Percentiles rank a stretch among this genome's conserved stretches.
Conservation (phyloP, 2,329 filamentous ascomycete species). For the Calonectria ilicicola region DNA sequence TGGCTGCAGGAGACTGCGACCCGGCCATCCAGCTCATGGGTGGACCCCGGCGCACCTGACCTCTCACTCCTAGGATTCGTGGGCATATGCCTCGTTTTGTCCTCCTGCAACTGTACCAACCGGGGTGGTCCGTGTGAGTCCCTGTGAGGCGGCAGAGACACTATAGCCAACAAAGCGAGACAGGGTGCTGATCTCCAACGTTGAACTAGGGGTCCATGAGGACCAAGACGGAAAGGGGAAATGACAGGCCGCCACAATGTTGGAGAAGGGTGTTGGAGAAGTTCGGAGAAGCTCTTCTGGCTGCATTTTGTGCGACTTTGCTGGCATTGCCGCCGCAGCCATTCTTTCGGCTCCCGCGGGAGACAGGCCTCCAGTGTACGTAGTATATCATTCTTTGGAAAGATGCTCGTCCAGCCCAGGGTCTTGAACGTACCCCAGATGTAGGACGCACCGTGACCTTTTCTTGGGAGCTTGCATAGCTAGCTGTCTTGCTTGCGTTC, state of each 20-base stretch:
- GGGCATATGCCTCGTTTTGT: constrained; percentile 41
- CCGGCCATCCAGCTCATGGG: constrained; percentile 28
- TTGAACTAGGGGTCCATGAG: constrained; percentile 32
- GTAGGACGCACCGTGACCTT: constrained; percentile 22
- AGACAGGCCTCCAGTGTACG: constrained; percentile 4
- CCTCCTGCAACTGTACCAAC: constrained; percentile 17
- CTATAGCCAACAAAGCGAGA: constrained; percentile 19
- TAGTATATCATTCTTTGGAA: background rate
- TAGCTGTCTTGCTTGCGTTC: constrained; percentile 31
- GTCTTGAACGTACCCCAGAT: constrained; percentile 26
- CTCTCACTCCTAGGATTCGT: constrained; percentile 35
- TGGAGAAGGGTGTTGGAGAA: constrained; percentile 27
- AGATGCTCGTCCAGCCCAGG: background rate
- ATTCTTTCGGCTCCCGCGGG: constrained; percentile 8
- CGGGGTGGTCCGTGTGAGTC: constrained; percentile 19
- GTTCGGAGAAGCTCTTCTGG: constrained; percentile 19
- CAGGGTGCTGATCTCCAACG: constrained; percentile 34
- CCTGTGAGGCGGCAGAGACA: constrained; percentile 31
- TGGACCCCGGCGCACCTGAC: constrained; percentile 44
- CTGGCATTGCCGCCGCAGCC: background rate
- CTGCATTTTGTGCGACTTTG: background rate
- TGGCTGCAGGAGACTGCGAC: constrained; percentile 36
- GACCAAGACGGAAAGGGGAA: constrained; percentile 24
- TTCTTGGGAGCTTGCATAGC: constrained; percentile 28
- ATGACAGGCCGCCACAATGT: constrained; percentile 20